Evolutionary conservation across 192 early-diverging fungal species (phyloP).

Genomic region (Gamsiella multidivaricata): DNA sequence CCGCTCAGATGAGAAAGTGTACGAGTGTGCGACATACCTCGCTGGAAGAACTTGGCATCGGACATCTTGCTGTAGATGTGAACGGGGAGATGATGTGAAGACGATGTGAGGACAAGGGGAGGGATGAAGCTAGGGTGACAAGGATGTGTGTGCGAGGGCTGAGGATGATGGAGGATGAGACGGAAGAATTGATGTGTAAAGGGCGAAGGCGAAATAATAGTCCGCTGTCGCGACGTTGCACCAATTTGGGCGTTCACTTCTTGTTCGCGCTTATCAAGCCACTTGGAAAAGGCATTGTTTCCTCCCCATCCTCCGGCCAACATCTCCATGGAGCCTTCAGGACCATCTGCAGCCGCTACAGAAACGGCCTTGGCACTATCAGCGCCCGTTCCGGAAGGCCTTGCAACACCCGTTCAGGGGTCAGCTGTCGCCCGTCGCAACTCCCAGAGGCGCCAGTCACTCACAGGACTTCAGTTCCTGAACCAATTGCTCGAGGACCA

Average conservation of each 20-base stretch:
- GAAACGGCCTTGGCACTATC: conserved; percentile 3
- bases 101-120: neutral
- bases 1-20: neutral
- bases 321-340: conserved; percentile 2
- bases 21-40: conserved; percentile 52
- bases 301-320: too few relatives aligned
- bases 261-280: too few relatives aligned
- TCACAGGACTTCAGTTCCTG: conserved; percentile 47
- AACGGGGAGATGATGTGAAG: neutral
- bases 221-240: too few relatives aligned
- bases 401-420: conserved; percentile 8
- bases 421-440: conserved; percentile 18
- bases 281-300: conserved; percentile 2
- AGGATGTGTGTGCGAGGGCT: too few relatives aligned
- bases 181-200: neutral
- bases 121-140: neutral
- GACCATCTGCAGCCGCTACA: neutral
- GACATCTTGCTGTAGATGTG: conserved; percentile 51
- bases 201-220: too few relatives aligned
- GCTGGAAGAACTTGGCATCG: conserved; percentile 68
- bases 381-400: neutral
- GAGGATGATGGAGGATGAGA: neutral
- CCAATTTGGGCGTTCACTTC: too few relatives aligned
- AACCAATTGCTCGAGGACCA: conserved; percentile 42
- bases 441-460: conserved; percentile 45